phyloP scores from a whole-genome alignment of 2,329 filamentous ascomycete species.

The Colletotrichum sp. region DNA sequence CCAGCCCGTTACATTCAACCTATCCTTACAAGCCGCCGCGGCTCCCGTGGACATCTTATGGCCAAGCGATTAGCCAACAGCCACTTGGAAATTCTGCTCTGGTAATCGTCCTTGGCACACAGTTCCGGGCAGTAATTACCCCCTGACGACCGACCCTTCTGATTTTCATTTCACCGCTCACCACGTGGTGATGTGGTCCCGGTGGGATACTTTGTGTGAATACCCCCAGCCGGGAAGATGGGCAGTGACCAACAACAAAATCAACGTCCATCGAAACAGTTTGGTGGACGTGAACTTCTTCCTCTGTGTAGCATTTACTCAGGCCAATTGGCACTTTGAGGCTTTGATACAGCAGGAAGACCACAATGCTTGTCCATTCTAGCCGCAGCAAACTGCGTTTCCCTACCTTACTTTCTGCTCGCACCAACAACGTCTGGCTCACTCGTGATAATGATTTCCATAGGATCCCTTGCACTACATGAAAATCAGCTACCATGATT shows the following conservation, averaged over 20 bases:
- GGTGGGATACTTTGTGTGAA: neutral
- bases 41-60: neutral
- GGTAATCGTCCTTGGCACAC: neutral
- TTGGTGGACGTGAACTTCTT: fast-evolving
- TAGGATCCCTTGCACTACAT: neutral
- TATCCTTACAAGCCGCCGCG: neutral
- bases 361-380: neutral
- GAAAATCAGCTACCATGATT: neutral
- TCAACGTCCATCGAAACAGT: neutral
- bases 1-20: neutral
- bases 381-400: neutral
- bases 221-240: neutral
- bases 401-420: neutral
- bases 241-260: neutral
- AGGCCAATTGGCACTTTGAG: too few relatives aligned
- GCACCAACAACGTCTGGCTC: neutral
- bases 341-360: neutral
- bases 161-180: neutral
- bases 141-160: neutral
- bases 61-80: neutral
- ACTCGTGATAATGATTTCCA: neutral
- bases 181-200: neutral
- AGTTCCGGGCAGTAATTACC: neutral
- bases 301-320: too few relatives aligned
- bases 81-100: neutral